Percentiles rank a stretch among this genome's conserved stretches.
Evolutionary conservation across 1,284 basidiomycete genomes (phyloP).

Genomic region (Trichosporon coremiiforme): DNA sequence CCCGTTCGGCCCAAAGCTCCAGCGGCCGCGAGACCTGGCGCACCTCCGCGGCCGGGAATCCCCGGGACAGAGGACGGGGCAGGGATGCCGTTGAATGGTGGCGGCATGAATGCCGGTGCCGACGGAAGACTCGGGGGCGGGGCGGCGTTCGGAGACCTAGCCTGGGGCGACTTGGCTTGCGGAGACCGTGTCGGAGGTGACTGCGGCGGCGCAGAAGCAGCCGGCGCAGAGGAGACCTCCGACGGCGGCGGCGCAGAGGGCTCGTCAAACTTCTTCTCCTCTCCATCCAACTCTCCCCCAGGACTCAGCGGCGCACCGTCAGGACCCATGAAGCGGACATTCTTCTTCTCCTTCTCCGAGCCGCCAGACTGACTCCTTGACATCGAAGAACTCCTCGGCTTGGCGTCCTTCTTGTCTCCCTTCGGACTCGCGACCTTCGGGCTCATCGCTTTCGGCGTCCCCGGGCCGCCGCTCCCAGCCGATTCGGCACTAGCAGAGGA

Average conservation of each 20-base stretch:
- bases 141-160: background rate
- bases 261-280: constrained; percentile 44
- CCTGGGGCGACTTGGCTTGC: background rate
- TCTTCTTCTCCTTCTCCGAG: constrained; percentile 39
- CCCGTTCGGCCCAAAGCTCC: background rate
- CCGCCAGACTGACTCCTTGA: background rate
- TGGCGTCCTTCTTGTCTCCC: background rate
- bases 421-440: no score
- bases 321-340: constrained; percentile 52
- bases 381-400: background rate
- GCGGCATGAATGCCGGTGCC: constrained; percentile 5
- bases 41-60: no score
- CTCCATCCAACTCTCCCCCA: constrained; percentile 41
- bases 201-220: background rate
- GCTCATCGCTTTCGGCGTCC: constrained; percentile 20
- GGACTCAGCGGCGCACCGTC: constrained; percentile 54
- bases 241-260: constrained; percentile 51
- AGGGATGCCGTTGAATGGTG: background rate
- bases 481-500: background rate
- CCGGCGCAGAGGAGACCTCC: no score
- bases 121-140: background rate
- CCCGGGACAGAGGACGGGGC: background rate
- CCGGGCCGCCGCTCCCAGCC: no score
- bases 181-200: background rate
- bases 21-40: background rate